Evolutionary conservation across 257 asterid species (phyloP).

Genomic region (Nemophila menziesii): DNA sequence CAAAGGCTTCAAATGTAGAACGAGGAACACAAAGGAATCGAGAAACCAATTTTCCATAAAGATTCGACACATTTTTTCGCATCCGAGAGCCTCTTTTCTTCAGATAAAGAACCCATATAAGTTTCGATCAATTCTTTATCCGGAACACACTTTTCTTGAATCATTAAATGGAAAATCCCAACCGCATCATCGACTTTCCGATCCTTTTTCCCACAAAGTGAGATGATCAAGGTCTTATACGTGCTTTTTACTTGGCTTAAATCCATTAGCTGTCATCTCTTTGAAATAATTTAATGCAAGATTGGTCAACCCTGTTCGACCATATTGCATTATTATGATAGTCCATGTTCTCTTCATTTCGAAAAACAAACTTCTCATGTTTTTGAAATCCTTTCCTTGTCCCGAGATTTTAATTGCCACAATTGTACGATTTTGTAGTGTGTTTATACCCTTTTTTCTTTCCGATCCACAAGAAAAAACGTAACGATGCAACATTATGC

Average conservation of each 20-base stretch:
- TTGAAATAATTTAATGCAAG: constrained; percentile 45
- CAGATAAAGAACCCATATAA: constrained; percentile 56
- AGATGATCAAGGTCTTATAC: constrained; percentile 39
- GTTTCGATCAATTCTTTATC: constrained; percentile 57
- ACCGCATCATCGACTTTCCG: constrained; percentile 65
- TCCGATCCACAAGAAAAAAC: constrained; percentile 71
- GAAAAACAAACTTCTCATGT: constrained; percentile 61
- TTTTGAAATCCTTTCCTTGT: constrained; percentile 63
- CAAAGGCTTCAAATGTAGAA: constrained; percentile 61
- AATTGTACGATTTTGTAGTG: constrained; percentile 44
- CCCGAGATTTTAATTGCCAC: constrained; percentile 78
- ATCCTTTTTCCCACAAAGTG: constrained; percentile 66
- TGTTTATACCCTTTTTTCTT: constrained; percentile 42
- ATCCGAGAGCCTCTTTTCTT: constrained; percentile 41
- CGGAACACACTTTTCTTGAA: constrained; percentile 31
- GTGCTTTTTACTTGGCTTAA: constrained; percentile 48
- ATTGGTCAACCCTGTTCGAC: constrained; percentile 66
- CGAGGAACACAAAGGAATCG: constrained; percentile 48
- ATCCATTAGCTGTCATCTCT: constrained; percentile 58
- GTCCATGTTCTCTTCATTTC: constrained; percentile 91
- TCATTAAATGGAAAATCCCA: constrained; percentile 44
- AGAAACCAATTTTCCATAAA: constrained; percentile 40
- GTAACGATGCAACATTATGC: constrained; percentile 35
- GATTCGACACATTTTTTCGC: constrained; percentile 49
- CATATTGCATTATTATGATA: constrained; percentile 81